These are phyloP conservation scores for carrot (Daucus carota) DNA, from an alignment of 129 eudicot genomes.

Conservation along the genomic window DNA sequence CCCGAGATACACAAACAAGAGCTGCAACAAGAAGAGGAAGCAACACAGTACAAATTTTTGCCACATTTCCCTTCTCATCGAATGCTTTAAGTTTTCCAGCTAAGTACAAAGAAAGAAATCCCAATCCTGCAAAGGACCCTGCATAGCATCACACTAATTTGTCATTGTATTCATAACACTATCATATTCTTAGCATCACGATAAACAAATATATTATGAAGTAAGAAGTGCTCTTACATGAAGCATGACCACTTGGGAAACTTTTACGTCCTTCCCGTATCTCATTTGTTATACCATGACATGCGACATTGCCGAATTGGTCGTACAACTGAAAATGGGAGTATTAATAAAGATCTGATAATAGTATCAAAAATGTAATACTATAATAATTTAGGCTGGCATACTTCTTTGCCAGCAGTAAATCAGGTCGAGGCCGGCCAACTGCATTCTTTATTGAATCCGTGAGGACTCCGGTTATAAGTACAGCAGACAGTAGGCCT, in stretches of 20 bases:
- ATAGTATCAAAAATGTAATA: neutral
- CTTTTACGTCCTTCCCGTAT: constrained; percentile 92
- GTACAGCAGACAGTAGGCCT: constrained; percentile 63
- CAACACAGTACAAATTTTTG: constrained; percentile 18
- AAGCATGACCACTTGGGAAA: constrained; percentile 92
- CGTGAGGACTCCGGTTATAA: constrained; percentile 72
- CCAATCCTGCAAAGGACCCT: constrained; percentile 49
- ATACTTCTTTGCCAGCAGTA: constrained; percentile 65
- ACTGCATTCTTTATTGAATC: constrained; percentile 72
- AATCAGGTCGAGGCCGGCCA: constrained; percentile 84
- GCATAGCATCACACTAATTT: constrained; percentile 14
- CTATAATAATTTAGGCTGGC: neutral
- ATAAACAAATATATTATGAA: too few species aligned
- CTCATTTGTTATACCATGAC: constrained; percentile 53
- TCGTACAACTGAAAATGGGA: constrained; percentile 43
- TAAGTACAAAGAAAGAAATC: constrained; percentile 38
- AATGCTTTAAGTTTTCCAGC: constrained; percentile 30
- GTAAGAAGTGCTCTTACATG: constrained; percentile 47
- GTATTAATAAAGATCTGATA: neutral
- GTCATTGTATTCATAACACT: too few species aligned
- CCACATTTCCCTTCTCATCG: constrained; percentile 11
- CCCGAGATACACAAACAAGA: constrained; percentile 19
- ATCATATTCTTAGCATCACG: too few species aligned
- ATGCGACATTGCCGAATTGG: constrained; percentile 56
- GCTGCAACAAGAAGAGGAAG: constrained; percentile 17